These are phyloP conservation scores for Neckera pumila DNA, from an alignment of 225 moss, liverwort and hornwort species.

Conservation along the genomic window DNA sequence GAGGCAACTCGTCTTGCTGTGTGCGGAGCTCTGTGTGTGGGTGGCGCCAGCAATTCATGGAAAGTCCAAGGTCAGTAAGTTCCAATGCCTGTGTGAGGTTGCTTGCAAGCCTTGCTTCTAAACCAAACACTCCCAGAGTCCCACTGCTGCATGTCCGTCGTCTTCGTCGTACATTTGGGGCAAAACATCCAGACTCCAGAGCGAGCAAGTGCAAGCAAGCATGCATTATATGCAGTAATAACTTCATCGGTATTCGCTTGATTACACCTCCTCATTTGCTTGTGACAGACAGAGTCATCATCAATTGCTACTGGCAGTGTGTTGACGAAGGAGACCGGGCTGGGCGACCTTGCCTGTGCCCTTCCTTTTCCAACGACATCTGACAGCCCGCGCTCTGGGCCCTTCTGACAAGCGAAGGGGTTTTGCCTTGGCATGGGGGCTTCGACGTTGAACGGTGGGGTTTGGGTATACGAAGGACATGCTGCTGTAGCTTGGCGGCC, in stretches of 20 bases:
- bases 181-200: not conserved
- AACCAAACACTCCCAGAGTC: not conserved
- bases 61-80: not conserved
- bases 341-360: not conserved
- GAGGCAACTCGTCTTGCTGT: not conserved
- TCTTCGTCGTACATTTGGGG: not conserved
- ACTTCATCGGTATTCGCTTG: not conserved
- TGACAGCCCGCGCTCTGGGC: not conserved
- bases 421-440: not conserved
- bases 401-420: not conserved
- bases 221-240: not conserved
- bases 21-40: too few species aligned
- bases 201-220: not conserved
- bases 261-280: not conserved
- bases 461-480: not conserved
- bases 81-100: not conserved
- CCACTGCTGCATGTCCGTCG: not conserved
- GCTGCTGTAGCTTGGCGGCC: not conserved
- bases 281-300: not conserved
- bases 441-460: not conserved
- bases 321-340: not conserved
- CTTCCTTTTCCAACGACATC: not conserved
- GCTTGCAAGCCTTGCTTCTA: not conserved
- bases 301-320: not conserved
- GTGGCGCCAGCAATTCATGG: not conserved